phyloP scores from a whole-genome alignment of 2,329 filamentous ascomycete species.

The Phialemonium atrogriseum region DNA sequence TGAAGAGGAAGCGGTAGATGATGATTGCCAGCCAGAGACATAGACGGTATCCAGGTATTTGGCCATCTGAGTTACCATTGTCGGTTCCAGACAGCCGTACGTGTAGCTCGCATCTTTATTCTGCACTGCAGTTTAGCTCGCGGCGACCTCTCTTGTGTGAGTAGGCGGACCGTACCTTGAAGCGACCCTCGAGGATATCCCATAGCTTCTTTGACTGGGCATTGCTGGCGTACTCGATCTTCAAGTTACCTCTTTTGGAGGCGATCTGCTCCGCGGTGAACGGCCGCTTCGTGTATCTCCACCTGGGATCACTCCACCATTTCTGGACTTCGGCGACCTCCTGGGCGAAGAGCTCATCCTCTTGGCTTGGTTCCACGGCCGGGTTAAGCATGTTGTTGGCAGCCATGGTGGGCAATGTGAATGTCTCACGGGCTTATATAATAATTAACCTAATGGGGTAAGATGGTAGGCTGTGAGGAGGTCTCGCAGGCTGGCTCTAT shows the following conservation, averaged over 20 bases:
- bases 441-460: too few relatives aligned
- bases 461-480: too few relatives aligned
- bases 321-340: slow-evolving; percentile 84
- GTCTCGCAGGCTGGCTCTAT: too few relatives aligned
- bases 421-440: too few relatives aligned
- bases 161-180: slow-evolving; percentile 52
- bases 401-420: slow-evolving; percentile 38
- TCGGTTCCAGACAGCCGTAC: slow-evolving; percentile 94
- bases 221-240: slow-evolving; percentile 88
- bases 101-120: slow-evolving; percentile 83
- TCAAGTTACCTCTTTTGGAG: slow-evolving; percentile 84
- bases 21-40: slow-evolving; percentile 98
- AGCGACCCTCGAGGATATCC: slow-evolving; percentile 78
- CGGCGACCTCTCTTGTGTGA: not conserved
- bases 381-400: slow-evolving; percentile 54
- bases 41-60: slow-evolving; percentile 98
- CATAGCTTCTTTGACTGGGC: slow-evolving; percentile 88
- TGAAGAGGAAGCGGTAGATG: slow-evolving; percentile 86
- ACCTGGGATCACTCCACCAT: slow-evolving; percentile 91
- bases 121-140: slow-evolving; percentile 32
- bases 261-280: slow-evolving; percentile 98
- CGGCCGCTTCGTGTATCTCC: slow-evolving; percentile 84
- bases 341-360: slow-evolving; percentile 63
- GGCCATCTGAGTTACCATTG: slow-evolving; percentile 98
- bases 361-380: slow-evolving; percentile 45